Evolutionary conservation across 495 filamentous ascomycete species (phyloP).

Genomic region (Astrothelium macrocarpum): DNA sequence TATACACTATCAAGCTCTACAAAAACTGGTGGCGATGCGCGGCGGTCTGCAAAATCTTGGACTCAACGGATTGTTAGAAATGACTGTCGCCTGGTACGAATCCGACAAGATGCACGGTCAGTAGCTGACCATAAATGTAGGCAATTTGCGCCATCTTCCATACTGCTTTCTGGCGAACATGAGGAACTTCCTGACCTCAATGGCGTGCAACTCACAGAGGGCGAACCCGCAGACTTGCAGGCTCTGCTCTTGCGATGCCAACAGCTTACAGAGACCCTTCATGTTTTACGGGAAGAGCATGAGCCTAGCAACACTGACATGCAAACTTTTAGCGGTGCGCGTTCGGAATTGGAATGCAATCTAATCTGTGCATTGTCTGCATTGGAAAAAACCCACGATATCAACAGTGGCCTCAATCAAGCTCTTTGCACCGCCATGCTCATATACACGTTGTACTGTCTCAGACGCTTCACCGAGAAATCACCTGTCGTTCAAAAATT

Average conservation of each 20-base stretch:
- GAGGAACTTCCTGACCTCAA: neutral
- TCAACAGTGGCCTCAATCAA: neutral
- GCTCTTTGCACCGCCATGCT: neutral
- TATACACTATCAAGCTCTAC: slow-evolving; percentile 22
- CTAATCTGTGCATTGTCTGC: neutral
- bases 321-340: neutral
- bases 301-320: neutral
- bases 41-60: slow-evolving; percentile 16
- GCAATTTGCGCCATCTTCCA: neutral
- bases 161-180: neutral
- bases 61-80: slow-evolving; percentile 18
- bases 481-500: neutral
- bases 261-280: neutral
- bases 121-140: neutral
- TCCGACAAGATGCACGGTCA: neutral
- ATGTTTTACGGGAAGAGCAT: neutral
- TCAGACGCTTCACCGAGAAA: neutral
- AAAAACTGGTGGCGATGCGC: slow-evolving; percentile 16
- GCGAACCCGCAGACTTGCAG: neutral
- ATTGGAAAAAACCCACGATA: neutral
- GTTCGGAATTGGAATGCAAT: neutral
- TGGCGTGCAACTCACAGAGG: neutral
- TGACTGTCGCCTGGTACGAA: neutral
- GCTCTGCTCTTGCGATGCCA: neutral
- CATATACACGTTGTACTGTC: neutral